Conservation (phyloP, 164 flowering plant species). For the Euptelea pleiosperma region DNA sequence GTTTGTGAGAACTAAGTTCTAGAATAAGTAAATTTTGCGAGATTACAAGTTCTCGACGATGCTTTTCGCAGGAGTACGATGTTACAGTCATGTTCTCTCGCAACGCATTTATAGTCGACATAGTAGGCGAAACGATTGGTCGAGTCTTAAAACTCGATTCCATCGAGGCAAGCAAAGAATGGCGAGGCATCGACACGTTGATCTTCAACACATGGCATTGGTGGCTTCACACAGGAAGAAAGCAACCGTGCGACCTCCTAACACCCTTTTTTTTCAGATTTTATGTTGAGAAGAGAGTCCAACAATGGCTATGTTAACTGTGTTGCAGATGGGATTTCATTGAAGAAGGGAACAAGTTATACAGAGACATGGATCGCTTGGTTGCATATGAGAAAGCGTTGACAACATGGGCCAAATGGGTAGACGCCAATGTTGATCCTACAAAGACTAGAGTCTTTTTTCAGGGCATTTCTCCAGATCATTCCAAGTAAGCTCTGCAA, state of each 20-base stretch:
- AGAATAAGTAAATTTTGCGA: too few species aligned
- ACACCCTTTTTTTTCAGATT: too few species aligned
- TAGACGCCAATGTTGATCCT: constrained; percentile 49
- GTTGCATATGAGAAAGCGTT: constrained; percentile 60
- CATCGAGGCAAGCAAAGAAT: constrained; percentile 21
- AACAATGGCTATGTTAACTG: too few species aligned
- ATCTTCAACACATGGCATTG: constrained; percentile 36
- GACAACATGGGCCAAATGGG: constrained; percentile 80
- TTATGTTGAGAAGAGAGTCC: neutral
- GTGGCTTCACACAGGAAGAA: constrained; percentile 11
- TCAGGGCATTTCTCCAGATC: constrained; percentile 69
- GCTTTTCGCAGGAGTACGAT: constrained; percentile 29
- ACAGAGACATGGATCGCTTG: constrained; percentile 68
- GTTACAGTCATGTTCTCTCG: constrained; percentile 26
- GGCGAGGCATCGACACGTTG: constrained; percentile 33
- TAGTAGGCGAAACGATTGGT: constrained; percentile 15
- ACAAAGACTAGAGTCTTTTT: constrained; percentile 62
- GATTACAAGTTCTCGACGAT: too few species aligned
- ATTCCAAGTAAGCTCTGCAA: constrained; percentile 54
- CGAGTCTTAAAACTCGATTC: constrained; percentile 34
- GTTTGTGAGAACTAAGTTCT: too few species aligned
- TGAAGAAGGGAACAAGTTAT: constrained; percentile 34
- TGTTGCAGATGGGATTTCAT: constrained; percentile 61
- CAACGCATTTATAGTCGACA: constrained; percentile 45
- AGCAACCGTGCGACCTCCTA: constrained; percentile 25